Conservation (phyloP, 257 asterid genomes). For the Solanum neorickii region DNA sequence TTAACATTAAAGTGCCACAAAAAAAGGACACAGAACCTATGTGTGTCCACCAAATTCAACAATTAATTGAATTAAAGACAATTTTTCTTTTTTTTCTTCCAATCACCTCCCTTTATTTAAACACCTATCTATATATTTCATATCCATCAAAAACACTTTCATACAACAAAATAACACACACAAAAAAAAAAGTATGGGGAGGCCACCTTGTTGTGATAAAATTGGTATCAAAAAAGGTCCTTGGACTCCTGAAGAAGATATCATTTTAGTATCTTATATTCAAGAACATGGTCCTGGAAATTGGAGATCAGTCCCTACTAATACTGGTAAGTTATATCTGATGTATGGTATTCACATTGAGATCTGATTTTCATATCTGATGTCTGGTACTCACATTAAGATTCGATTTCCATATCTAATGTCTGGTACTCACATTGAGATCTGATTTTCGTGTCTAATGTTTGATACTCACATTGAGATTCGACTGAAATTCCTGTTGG, state of each 20-base stretch:
- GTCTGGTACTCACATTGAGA: neutral
- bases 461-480: neutral
- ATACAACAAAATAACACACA: neutral
- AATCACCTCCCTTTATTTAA: slow-evolving; percentile 5
- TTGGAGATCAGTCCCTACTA: slow-evolving; percentile 84
- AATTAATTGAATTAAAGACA: neutral
- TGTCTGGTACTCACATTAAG: neutral
- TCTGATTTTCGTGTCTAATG: neutral
- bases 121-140: neutral
- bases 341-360: neutral
- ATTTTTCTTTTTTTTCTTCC: neutral
- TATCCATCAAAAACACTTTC: neutral
- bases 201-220: slow-evolving; percentile 91
- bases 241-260: slow-evolving; percentile 97
- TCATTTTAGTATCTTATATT: slow-evolving; percentile 72
- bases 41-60: neutral
- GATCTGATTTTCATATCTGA: neutral
- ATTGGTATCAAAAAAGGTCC: slow-evolving; percentile 93
- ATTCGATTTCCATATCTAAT: neutral
- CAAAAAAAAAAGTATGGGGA: slow-evolving; percentile 28
- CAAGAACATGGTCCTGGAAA: slow-evolving; percentile 95
- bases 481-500: neutral
- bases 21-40: neutral
- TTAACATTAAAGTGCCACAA: neutral
- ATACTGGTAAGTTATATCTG: slow-evolving; percentile 37